A percentile compares a stretch with the other conserved stretches of the same genome.
Conservation (phyloP, 345 rosid species). For the Corymbia maculata region DNA sequence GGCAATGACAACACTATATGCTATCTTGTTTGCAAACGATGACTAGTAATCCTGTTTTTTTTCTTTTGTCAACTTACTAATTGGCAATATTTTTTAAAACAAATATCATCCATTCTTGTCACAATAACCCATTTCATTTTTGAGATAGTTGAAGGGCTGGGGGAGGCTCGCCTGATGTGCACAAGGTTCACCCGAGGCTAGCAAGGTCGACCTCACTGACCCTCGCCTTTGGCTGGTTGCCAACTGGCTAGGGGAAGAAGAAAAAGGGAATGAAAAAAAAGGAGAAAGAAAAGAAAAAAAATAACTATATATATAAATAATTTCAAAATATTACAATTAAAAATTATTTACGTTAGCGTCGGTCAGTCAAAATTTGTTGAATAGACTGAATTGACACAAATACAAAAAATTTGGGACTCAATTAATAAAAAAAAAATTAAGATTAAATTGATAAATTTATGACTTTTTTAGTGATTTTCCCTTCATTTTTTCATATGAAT, state of each 20-base stretch:
- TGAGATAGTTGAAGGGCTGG: too few relatives aligned
- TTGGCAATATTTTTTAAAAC: too few relatives aligned
- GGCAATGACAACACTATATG: not conserved
- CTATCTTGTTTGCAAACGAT: not conserved
- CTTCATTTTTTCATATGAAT: too few relatives aligned
- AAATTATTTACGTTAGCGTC: fast-evolving
- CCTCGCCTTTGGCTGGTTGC: fast-evolving
- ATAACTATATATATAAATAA: too few relatives aligned
- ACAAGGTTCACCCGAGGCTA: fast-evolving
- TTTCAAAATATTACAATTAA: too few relatives aligned
- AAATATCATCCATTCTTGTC: not conserved
- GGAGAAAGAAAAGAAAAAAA: fast-evolving
- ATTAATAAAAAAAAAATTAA: fast-evolving
- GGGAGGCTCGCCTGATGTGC: too few relatives aligned
- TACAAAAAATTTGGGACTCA: fast-evolving
- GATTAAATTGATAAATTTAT: fast-evolving
- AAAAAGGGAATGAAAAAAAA: fast-evolving
- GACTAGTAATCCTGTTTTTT: too few relatives aligned
- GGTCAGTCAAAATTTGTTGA: fast-evolving
- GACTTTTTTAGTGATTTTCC: too few relatives aligned
- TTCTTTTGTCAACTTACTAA: too few relatives aligned
- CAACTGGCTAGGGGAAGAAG: too few relatives aligned
- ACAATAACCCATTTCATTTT: not conserved
- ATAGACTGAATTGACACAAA: fast-evolving
- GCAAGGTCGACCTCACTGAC: fast-evolving